These are phyloP conservation scores for barley (Hordeum vulgare) DNA, from an alignment of 176 grass and related monocot species.

Conservation along the genomic window DNA sequence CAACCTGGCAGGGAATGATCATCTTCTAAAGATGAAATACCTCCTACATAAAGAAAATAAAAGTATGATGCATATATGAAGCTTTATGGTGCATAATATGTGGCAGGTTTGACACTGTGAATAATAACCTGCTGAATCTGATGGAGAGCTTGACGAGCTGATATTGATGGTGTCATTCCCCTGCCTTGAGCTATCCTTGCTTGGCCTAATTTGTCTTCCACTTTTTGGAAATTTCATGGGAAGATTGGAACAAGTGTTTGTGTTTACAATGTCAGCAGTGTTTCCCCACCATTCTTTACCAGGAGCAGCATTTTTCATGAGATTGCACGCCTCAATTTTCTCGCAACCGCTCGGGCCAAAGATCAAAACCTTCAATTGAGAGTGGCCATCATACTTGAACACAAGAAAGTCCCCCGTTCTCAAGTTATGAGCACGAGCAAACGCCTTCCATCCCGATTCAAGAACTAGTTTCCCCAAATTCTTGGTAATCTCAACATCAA, in stretches of 20 bases:
- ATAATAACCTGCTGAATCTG: not conserved
- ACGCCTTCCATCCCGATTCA: constrained; percentile 25
- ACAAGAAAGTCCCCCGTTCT: constrained; percentile 34
- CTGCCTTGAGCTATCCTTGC: not conserved
- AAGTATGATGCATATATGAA: not conserved
- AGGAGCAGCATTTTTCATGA: not conserved
- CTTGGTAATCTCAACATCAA: constrained; percentile 6
- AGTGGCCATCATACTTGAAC: constrained; percentile 29
- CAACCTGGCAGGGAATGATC: not conserved
- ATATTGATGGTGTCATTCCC: not conserved
- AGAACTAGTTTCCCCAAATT: not conserved
- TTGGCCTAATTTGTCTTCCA: not conserved
- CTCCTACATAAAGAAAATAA: not conserved
- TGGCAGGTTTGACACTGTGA: not conserved
- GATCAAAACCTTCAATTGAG: constrained; percentile 23
- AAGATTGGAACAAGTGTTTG: not conserved
- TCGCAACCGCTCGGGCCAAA: constrained; percentile 32
- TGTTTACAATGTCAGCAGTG: not conserved
- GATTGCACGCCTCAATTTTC: not conserved
- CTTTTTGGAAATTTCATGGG: not conserved
- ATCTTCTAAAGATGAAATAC: not conserved
- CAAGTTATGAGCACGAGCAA: constrained; percentile 27
- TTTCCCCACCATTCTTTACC: not conserved
- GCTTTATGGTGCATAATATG: not conserved
- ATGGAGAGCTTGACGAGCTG: not conserved